phyloP scores from a whole-genome alignment of 2,329 filamentous ascomycete species.

The Chaetomiaceae sp. region DNA sequence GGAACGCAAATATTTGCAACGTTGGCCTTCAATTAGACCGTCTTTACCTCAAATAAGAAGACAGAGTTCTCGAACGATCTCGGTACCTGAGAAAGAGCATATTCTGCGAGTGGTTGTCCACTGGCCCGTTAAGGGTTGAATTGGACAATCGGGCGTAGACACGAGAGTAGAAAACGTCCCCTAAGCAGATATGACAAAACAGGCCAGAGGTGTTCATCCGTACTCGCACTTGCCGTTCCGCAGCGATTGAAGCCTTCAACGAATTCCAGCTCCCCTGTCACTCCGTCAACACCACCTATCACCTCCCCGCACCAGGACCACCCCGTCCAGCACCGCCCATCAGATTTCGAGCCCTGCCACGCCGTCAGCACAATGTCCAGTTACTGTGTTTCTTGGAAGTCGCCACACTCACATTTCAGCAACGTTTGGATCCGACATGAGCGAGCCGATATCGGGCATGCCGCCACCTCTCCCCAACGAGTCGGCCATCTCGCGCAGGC shows the following conservation, averaged over 20 bases:
- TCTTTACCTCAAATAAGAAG: too few species aligned
- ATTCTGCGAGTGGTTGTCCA: too few species aligned
- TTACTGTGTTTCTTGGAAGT: background rate
- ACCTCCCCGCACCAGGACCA: slow-evolving; percentile 12
- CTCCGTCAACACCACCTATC: slow-evolving; percentile 9
- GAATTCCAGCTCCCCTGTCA: too few species aligned
- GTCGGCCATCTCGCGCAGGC: slow-evolving; percentile 79
- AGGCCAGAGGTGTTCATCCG: too few species aligned
- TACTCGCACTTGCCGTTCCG: too few species aligned
- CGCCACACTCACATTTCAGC: slow-evolving; percentile 74
- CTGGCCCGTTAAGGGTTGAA: too few species aligned
- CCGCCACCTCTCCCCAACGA: slow-evolving; percentile 71
- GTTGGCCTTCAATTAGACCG: background rate
- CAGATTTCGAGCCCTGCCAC: slow-evolving; percentile 25
- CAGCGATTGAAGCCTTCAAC: too few species aligned
- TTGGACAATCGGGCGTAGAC: too few species aligned
- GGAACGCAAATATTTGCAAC: background rate
- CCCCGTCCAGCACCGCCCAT: slow-evolving; percentile 26
- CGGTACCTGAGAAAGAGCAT: too few species aligned
- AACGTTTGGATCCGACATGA: slow-evolving; percentile 91
- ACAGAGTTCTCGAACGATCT: too few species aligned
- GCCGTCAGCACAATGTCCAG: background rate
- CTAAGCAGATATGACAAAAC: too few species aligned
- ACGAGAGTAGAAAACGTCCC: too few species aligned
- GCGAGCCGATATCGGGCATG: slow-evolving; percentile 75